phyloP scores from a whole-genome alignment of 768 basidiomycete genomes.

The Vararia minispora region DNA sequence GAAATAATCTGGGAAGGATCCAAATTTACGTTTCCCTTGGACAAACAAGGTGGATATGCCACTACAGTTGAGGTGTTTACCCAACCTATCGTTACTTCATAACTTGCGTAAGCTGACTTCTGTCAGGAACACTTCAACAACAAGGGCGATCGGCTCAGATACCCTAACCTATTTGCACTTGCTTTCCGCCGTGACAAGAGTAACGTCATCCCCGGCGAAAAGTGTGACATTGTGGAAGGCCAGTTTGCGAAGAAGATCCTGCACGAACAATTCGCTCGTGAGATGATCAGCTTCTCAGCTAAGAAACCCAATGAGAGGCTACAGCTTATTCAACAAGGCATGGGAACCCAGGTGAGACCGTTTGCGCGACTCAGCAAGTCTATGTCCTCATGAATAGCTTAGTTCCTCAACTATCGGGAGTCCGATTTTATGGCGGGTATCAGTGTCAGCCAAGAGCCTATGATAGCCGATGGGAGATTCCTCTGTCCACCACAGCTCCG shows the following conservation, averaged over 20 bases:
- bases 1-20: too few relatives aligned
- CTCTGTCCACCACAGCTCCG: too few relatives aligned
- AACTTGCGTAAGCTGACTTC: background rate
- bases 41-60: conserved; percentile 8
- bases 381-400: background rate
- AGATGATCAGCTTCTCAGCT: conserved; percentile 8
- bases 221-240: conserved; percentile 11
- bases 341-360: conserved; percentile 7
- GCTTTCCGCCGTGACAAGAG: conserved; percentile 5
- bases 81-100: background rate
- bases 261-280: conserved; percentile 6
- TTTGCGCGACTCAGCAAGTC: background rate
- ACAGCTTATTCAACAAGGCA: conserved; percentile 6
- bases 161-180: conserved; percentile 8
- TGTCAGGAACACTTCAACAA: conserved; percentile 8
- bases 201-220: conserved; percentile 9
- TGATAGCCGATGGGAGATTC: too few relatives aligned
- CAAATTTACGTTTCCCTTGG: conserved; percentile 1
- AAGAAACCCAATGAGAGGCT: conserved; percentile 8
- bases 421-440: conserved; percentile 12
- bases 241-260: conserved; percentile 13
- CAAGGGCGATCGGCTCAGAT: conserved; percentile 5
- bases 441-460: conserved; percentile 6
- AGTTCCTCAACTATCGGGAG: conserved; percentile 12
- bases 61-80: conserved; percentile 7